Evolutionary conservation across 176 grass and related monocot genomes (phyloP), one percentile per base, ranked within the genome.

Genomic region (Puccinellia tenuiflora): DNA sequence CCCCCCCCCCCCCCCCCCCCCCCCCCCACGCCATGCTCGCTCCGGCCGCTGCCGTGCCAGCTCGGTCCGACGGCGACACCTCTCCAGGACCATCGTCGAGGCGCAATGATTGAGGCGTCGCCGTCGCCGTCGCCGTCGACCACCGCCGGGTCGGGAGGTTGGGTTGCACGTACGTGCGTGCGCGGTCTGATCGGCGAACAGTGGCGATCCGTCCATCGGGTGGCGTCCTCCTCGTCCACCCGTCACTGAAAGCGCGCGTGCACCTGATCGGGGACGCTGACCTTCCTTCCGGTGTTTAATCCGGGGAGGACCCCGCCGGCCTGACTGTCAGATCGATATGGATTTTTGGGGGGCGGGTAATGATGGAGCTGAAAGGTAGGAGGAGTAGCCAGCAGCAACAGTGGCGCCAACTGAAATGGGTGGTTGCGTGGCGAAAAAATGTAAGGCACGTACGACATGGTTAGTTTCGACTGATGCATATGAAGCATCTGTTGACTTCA

Each of bases 261-360:
- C 55, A 45, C 40, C 76, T 13, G 76, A 78, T 62, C 76, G 39
- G 57, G 77, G 77, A 79, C 77, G 77, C 39, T 22, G 77, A 79
- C 59, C 60, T 63, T 63, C 59, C 60, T 31, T 31, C 60, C 42
- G 22, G 40, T 20, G 57, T 47, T 64, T 63, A 46, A 21, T 21
- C 14, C 56, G 0, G n/a, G 42, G n/a, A 2, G 21, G 52, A 22
- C 52, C 20, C 43, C 33, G 35, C 4, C 9, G 17, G 0, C 10
- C n/a, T n/a, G 66, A 37, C 75, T 77, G 75, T 26, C 33, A 59
- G 16, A 59, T 39, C 14, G 7, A 24, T 39, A 70, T 25, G 39
- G 68, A 38, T 67, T 38, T 34, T 14, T n/a, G n/a, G 29, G 73
- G 3, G 46, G 46, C 46, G 47, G 48, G 20, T 15, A 14, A 35